These are phyloP conservation scores for Pyrenopolyporus hunteri DNA, from an alignment of 495 filamentous ascomycete genomes.

Conservation along the genomic window DNA sequence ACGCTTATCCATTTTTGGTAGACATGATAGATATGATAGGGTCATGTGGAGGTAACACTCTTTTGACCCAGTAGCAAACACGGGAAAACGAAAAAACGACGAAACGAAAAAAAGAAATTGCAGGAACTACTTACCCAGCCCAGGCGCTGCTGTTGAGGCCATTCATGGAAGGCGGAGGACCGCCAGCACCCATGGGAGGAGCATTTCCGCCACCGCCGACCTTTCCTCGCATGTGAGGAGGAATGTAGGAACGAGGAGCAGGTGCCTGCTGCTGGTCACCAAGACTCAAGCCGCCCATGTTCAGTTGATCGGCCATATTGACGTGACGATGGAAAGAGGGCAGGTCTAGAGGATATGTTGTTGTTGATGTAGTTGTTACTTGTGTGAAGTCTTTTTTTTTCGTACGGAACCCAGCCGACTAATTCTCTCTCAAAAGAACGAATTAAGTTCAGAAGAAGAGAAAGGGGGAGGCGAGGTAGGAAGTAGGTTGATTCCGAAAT, in stretches of 20 bases:
- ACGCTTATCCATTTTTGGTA: not conserved
- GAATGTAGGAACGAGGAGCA: constrained; percentile 82
- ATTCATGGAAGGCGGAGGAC: constrained; percentile 47
- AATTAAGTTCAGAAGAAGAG: constrained; percentile 40
- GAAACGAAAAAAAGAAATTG: not conserved
- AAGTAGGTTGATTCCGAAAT: constrained; percentile 15
- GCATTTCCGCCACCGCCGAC: constrained; percentile 48
- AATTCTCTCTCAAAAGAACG: constrained; percentile 52
- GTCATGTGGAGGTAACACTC: no score
- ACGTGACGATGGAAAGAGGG: constrained; percentile 1
- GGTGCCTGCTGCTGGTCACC: constrained; percentile 67
- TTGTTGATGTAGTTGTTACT: constrained; percentile 16
- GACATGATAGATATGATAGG: no score
- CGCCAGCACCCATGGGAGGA: constrained; percentile 42
- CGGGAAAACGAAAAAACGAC: not conserved
- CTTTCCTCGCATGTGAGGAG: constrained; percentile 85
- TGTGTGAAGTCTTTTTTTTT: constrained; percentile 38
- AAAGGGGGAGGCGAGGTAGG: constrained; percentile 32
- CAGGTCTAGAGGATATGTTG: constrained; percentile 3
- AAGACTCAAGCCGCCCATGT: constrained; percentile 84
- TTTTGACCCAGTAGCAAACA: no score
- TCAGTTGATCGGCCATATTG: constrained; percentile 91
- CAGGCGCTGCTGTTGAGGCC: constrained; percentile 67
- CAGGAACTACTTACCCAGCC: constrained; percentile 61
- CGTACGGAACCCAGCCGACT: constrained; percentile 42